Base-by-base conservation (phyloP, 192 early-diverging fungal species). In the Rhizoclosmatium sp. region DNA sequence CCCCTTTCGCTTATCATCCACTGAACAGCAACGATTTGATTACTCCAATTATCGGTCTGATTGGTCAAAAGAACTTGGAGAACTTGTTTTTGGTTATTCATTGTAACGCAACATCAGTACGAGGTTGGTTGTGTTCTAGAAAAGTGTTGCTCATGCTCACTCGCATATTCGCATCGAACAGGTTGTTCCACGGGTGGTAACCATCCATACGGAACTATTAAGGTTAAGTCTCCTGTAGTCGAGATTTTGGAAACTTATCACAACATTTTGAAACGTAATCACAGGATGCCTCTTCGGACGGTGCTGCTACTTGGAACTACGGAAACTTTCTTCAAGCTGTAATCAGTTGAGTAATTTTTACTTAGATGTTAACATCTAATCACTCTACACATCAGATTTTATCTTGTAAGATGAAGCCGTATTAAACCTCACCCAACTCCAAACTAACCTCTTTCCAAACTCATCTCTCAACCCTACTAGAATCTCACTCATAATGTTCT, bases 241-340 rank as follows among this genome's bases (percentile, higher is more conserved):
- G 21, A 21, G 2, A 41, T 2, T 40, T 12, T 65, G 62, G 5
- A 31, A 21, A 21, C 31, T 65, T 39, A 21, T 65, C 16, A 3
- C n/a, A 23, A 66, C 3, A 16, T 54, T 54, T 54, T 54, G 51
- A 54, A 54, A 54, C 5, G 5, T 54, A 54, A 54, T 54, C 51
- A 54, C 51, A 54, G 51, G 51, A 31, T 31, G 31, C 31, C 31
- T 31, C 31, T 31, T n/a, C 64, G 0, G 56, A 58, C 56, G 56
- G 56, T 1, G 56, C 64, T 65, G 16, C 65, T 14, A 23, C n/a
- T 47, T 84, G 69, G 66, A 79, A 88, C 75, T 91, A 83, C 72
- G 91, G 91, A 21, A 86, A 89, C 58, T 93, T 93, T 65, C 66
- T 93, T 66, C 86, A 91, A 56, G 80, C 79, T 47, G 71, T 90